phyloP scores from a whole-genome alignment of 306 rosid species.

The Sesbania bispinosa region DNA sequence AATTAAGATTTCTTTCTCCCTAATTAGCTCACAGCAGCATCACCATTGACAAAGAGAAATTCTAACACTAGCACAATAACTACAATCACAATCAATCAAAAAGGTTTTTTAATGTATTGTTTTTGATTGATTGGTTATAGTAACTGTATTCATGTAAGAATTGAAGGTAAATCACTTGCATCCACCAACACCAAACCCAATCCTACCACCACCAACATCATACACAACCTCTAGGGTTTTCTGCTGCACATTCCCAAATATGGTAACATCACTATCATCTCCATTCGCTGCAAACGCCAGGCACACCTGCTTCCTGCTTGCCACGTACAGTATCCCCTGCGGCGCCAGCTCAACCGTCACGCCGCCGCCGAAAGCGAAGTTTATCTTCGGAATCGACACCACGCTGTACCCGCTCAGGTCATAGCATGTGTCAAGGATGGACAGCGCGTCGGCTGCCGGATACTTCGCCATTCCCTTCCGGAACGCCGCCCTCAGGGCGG shows the following conservation, averaged over 20 bases:
- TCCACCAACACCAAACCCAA: slow-evolving; percentile 55
- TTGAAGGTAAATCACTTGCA: slow-evolving; percentile 23
- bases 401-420: slow-evolving; percentile 26
- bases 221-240: slow-evolving; percentile 55
- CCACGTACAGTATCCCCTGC: slow-evolving; percentile 30
- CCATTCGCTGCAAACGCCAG: slow-evolving; percentile 57
- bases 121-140: neutral
- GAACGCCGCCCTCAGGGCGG: slow-evolving; percentile 32
- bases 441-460: slow-evolving; percentile 14
- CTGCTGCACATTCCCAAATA: slow-evolving; percentile 78
- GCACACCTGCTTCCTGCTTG: slow-evolving; percentile 40
- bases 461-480: slow-evolving; percentile 42
- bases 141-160: neutral
- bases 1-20: slow-evolving; percentile 9
- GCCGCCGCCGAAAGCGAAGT: slow-evolving; percentile 36
- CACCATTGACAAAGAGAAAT: neutral
- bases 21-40: neutral
- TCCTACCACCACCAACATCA: slow-evolving; percentile 50
- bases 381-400: slow-evolving; percentile 37
- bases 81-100: neutral
- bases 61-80: neutral
- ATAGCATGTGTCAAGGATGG: slow-evolving; percentile 67
- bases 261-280: slow-evolving; percentile 35
- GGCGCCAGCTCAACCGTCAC: slow-evolving; percentile 28
- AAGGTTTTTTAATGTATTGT: neutral